phyloP scores from a whole-genome alignment of 2,329 filamentous ascomycete species.

The Verticillium albo-atrum region DNA sequence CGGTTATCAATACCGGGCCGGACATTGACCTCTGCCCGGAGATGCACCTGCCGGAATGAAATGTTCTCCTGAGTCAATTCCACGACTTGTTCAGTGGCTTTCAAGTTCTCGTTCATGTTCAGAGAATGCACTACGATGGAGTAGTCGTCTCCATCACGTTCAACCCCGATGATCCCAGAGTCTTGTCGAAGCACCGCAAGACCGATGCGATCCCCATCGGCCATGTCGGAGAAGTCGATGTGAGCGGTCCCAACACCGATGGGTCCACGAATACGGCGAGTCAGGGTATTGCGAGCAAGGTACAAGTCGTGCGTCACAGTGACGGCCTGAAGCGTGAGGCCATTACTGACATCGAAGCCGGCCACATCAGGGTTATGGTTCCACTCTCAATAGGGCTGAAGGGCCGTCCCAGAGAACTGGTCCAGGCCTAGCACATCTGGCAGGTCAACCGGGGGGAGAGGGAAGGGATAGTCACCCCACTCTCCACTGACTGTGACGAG shows the following conservation, averaged over 20 bases:
- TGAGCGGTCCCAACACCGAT: slow-evolving; percentile 34
- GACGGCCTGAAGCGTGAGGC: slow-evolving; percentile 37
- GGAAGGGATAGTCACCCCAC: slow-evolving; percentile 29
- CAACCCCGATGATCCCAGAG: slow-evolving; percentile 45
- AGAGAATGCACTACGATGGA: slow-evolving; percentile 14
- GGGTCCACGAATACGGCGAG: slow-evolving; percentile 39
- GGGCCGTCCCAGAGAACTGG: slow-evolving; percentile 20
- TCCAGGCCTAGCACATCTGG: slow-evolving; percentile 17
- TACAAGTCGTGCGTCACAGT: slow-evolving; percentile 45
- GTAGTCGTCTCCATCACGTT: slow-evolving; percentile 12
- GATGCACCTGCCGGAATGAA: slow-evolving; percentile 10
- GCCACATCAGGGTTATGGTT: slow-evolving; percentile 54
- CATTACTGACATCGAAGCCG: not conserved
- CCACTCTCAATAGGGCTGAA: slow-evolving; percentile 50
- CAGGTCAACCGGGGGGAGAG: slow-evolving; percentile 22
- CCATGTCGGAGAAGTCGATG: slow-evolving; percentile 40
- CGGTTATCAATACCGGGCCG: slow-evolving; percentile 8
- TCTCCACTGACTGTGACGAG: slow-evolving; percentile 32
- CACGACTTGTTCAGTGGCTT: not conserved
- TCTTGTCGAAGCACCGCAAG: slow-evolving; percentile 45
- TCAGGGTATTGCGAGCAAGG: slow-evolving; percentile 35
- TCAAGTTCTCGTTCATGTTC: not conserved
- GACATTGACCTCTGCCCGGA: slow-evolving; percentile 15
- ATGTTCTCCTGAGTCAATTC: not conserved
- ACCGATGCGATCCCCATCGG: slow-evolving; percentile 43